Evolutionary conservation across 148 eudicot genomes (phyloP), one percentile per base, ranked within the genome.

Genomic region (Rhododendron henanense): DNA sequence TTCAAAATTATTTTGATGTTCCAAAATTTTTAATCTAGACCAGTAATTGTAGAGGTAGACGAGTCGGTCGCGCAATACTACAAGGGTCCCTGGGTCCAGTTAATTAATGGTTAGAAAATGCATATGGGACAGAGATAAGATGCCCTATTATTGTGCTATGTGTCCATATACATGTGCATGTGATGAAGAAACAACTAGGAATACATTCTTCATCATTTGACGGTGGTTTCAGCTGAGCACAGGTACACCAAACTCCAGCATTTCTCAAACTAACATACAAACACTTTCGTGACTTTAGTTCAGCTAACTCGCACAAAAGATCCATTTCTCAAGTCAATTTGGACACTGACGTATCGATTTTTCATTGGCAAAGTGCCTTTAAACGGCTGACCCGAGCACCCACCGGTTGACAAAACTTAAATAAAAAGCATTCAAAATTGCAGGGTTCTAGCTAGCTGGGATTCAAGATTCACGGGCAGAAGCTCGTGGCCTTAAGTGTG

Each of bases 161-260:
- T 63, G 71, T 61, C 67, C 7, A 23, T 2, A 19, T 23, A 63
- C 3, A 23, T n/a, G 28, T 23, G 4, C 31, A 2, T 23, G 31
- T 47, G n/a, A n/a, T 31, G 41, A 50, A 50, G 21, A 28, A n/a
- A 3, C 1, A 11, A 50, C 25, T 51, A 80, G 39, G 37, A 25
- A 79, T 48, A 79, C 19, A 31, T 53, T 31, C 23, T 31, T 55
- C 9, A 19, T 53, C 31, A 51, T 51, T 44, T 44, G 78, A 45
- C 25, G 41, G 59, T 18, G 78, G 78, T 83, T 44, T 45, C 18
- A 28, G 79, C 45, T 35, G 28, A 73, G 28, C 8, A 7, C 61
- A 69, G 85, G 85, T 83, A 69, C 85, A 69, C 85, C 78, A 45
- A 44, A 83, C 6, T 45, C 77, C 37, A 45, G 39, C 77, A 67